Evolutionary conservation across 2,329 filamentous ascomycete species (phyloP), one percentile per base, ranked within the genome.

Genomic region (Blastomyces percursus): DNA sequence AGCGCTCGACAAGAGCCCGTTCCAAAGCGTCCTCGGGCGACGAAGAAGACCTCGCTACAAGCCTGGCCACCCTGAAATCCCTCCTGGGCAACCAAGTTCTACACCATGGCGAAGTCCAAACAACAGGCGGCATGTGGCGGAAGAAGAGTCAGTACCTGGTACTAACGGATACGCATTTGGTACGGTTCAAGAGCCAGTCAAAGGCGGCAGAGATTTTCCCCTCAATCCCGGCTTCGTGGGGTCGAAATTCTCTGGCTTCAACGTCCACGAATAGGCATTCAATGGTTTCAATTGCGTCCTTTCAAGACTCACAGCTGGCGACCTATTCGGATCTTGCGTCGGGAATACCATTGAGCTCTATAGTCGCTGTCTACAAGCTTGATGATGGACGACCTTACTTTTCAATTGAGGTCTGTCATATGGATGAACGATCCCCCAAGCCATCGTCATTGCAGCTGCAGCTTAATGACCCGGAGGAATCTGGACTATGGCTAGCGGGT

Each of bases 131-230:
- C 64, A 84, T 89, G 80, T 87, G 89, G 74, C 79, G 86, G 71
- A 88, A 88, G 75, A 88, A 87, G 75, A 88, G 86, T 73, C 86
- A 89, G 71, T 90, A 87, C 68, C 76, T 90, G 61, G 87, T 89
- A 16, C 76, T 90, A 66, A 90, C 86, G 7, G 86, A 89, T 66
- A 83, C 81, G 6, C 84, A 89, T 71, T 75, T 90, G 62, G 75
- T 89, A 61, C 81, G 86, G 14, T 89, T 87, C 77, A 88, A 89
- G 72, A 87, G 78, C 68, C 84, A 88, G 67, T 75, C 78, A 54
- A 86, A 86, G 71, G 87, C 87, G 14, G 78, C 81, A 35, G 86
- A 89, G 63, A 77, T 80, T 48, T 89, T 89, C 67, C 79, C 81
- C 55, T 77, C 74, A 5, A 81, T 84, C 60, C 76, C 78, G 2